Conservation (phyloP, 176 grass and related monocot species). For the Triticum dicoccoides region DNA sequence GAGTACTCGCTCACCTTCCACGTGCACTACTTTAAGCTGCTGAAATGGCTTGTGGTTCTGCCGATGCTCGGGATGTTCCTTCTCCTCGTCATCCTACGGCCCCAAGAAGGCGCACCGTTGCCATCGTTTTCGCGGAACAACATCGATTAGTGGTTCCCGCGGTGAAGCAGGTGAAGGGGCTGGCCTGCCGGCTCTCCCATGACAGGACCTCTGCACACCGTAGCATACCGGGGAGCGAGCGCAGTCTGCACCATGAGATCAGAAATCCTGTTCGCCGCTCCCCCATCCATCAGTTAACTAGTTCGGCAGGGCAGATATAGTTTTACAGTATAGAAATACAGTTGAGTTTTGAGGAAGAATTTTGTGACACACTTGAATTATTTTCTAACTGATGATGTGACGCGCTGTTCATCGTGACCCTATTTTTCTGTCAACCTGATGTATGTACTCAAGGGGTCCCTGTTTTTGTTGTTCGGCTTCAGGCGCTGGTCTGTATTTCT, state of each 20-base stretch:
- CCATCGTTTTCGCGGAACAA: slow-evolving; percentile 93
- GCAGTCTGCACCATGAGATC: slow-evolving; percentile 17
- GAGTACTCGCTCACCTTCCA: slow-evolving; percentile 98
- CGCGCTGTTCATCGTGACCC: neutral
- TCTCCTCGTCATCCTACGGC: slow-evolving; percentile 79
- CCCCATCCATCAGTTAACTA: slow-evolving; percentile 20
- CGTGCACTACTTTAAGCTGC: slow-evolving; percentile 89
- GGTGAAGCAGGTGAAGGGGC: neutral
- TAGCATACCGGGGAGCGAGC: slow-evolving; percentile 13
- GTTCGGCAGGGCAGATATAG: slow-evolving; percentile 17
- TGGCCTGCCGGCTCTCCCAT: neutral
- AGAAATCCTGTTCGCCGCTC: neutral
- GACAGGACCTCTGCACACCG: neutral
- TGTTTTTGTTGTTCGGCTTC: neutral
- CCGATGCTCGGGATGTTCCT: slow-evolving; percentile 96
- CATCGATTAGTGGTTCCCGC: slow-evolving; percentile 49
- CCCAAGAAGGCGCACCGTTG: slow-evolving; percentile 80
- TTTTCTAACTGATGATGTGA: slow-evolving; percentile 1
- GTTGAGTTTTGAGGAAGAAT: slow-evolving; percentile 15
- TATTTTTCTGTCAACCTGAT: neutral
- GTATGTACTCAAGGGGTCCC: neutral
- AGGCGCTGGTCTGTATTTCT: neutral
- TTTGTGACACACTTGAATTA: slow-evolving; percentile 20
- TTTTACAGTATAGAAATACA: slow-evolving; percentile 19
- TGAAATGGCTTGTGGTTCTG: slow-evolving; percentile 92